Percentiles rank a stretch among this genome's conserved stretches.
Evolutionary conservation across 192 early-diverging fungal genomes (phyloP).

Genomic region (Obelidium mucronatum): DNA sequence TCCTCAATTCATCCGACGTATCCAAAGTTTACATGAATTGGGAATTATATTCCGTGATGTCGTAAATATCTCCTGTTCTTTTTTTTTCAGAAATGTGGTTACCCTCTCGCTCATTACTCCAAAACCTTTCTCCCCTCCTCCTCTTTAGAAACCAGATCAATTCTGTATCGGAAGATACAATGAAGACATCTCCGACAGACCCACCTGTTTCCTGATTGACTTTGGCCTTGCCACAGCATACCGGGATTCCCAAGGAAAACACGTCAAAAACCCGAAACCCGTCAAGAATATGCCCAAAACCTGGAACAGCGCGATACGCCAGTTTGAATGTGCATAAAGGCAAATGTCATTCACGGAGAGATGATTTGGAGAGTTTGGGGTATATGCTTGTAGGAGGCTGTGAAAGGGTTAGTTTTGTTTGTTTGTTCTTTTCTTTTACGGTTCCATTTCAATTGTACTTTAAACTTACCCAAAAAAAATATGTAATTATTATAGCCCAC

Average conservation of each 20-base stretch:
- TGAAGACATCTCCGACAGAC: slow-evolving; percentile 34
- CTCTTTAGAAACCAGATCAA: slow-evolving; percentile 55
- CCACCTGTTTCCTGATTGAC: slow-evolving; percentile 51
- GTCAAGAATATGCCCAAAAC: slow-evolving; percentile 42
- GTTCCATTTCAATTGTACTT: slow-evolving; percentile 18
- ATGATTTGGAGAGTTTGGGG: slow-evolving; percentile 52
- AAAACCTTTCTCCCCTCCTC: not conserved
- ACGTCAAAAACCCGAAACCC: slow-evolving; percentile 40
- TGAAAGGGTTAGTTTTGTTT: slow-evolving; percentile 42
- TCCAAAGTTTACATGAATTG: slow-evolving; percentile 37
- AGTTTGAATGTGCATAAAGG: slow-evolving; percentile 54
- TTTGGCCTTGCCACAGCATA: slow-evolving; percentile 50
- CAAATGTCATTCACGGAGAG: slow-evolving; percentile 46
- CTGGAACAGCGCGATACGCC: slow-evolving; percentile 58
- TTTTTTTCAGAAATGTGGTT: not conserved
- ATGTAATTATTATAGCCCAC: slow-evolving; percentile 12
- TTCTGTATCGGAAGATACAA: slow-evolving; percentile 55
- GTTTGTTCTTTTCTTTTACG: not conserved
- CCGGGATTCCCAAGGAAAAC: slow-evolving; percentile 36
- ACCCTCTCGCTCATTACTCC: not conserved
- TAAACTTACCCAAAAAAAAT: not conserved
- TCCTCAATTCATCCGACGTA: slow-evolving; percentile 41
- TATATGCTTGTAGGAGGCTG: slow-evolving; percentile 48
- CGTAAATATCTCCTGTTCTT: slow-evolving; percentile 25
- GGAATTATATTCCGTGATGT: slow-evolving; percentile 56